A percentile compares a stretch with the other conserved stretches of the same genome.
Evolutionary conservation across 176 grass and related monocot genomes (phyloP).

Genomic region (barley (Hordeum vulgare)): DNA sequence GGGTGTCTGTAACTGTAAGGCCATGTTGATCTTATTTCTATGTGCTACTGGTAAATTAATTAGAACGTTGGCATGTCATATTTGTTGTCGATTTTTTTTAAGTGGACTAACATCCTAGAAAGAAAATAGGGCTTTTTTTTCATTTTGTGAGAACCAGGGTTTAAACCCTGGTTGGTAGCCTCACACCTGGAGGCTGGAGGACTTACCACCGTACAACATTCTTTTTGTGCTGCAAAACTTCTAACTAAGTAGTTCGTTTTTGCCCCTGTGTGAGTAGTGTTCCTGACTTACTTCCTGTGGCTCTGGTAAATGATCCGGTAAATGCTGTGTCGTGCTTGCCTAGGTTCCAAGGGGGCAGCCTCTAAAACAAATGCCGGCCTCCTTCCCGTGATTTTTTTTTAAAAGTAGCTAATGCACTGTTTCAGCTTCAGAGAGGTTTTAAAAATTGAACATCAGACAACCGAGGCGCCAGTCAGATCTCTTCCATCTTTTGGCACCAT

Average conservation of each 20-base stretch:
- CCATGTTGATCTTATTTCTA: no score
- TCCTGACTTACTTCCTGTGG: neutral
- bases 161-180: neutral
- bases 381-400: neutral
- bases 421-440: neutral
- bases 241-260: neutral
- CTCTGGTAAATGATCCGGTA: neutral
- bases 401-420: neutral
- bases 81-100: no score
- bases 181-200: neutral
- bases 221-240: neutral
- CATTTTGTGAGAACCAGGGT: neutral
- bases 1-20: no score
- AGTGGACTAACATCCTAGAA: no score
- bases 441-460: neutral
- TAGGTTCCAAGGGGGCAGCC: neutral
- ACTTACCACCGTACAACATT: neutral
- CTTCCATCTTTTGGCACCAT: neutral
- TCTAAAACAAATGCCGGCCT: neutral
- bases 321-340: neutral
- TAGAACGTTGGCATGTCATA: no score
- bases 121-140: neutral
- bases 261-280: neutral
- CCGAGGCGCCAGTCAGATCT: neutral
- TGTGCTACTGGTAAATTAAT: no score